These are phyloP conservation scores for Coffea humblotiana DNA, from an alignment of 305 asterid genomes.

Conservation along the genomic window DNA sequence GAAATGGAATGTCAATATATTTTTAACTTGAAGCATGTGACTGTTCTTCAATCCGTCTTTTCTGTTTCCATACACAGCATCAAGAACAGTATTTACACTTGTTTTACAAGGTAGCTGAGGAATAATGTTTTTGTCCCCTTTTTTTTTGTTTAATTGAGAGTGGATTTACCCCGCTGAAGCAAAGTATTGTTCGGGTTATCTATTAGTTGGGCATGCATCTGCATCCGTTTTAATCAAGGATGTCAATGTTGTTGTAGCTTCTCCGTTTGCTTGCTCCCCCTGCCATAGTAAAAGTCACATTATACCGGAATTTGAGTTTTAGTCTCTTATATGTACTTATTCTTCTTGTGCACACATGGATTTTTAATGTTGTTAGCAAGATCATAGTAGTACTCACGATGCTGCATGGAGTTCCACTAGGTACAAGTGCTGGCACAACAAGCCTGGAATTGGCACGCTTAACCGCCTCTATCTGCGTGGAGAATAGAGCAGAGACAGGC, in stretches of 20 bases:
- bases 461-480: constrained; percentile 46
- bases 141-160: not conserved
- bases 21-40: not conserved
- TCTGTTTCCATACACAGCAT: not conserved
- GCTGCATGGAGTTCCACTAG: constrained; percentile 33
- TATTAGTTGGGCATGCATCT: constrained; percentile 38
- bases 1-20: not conserved
- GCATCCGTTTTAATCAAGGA: constrained; percentile 46
- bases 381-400: constrained; percentile 36
- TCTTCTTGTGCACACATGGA: not conserved
- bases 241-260: constrained; percentile 40
- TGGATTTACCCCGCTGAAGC: not conserved
- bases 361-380: not conserved
- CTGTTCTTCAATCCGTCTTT: not conserved
- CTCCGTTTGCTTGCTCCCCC: constrained; percentile 35
- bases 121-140: not conserved
- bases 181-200: constrained; percentile 21
- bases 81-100: not conserved
- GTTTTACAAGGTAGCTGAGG: not conserved
- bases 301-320: not conserved
- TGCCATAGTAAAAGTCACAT: constrained; percentile 31
- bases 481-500: constrained; percentile 93
- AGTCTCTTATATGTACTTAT: not conserved
- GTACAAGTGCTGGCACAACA: constrained; percentile 30
- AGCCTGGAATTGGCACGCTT: constrained; percentile 34